phyloP scores from a whole-genome alignment of 2,329 filamentous ascomycete species.

The Talaromyces piceae region DNA sequence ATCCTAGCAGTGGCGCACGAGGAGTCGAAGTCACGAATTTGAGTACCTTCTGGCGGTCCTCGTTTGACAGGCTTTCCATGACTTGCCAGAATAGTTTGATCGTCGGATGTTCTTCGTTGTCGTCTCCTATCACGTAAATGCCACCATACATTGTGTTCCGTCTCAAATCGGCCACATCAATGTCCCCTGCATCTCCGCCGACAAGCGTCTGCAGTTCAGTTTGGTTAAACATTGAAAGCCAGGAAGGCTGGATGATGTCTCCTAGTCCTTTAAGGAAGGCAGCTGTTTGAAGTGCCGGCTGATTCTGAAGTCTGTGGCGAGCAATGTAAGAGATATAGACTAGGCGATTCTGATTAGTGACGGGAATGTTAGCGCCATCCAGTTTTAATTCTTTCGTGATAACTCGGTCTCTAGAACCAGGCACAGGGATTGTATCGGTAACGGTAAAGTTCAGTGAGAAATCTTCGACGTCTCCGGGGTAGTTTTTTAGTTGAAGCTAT shows the following conservation, averaged over 20 bases:
- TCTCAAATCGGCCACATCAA: slow-evolving; percentile 80
- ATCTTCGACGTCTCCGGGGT: slow-evolving; percentile 69
- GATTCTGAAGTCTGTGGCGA: slow-evolving; percentile 73
- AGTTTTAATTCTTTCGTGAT: slow-evolving; percentile 68
- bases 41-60: slow-evolving; percentile 73
- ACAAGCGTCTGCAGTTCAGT: slow-evolving; percentile 88
- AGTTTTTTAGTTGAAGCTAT: slow-evolving; percentile 68
- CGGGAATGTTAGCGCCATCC: slow-evolving; percentile 65
- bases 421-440: slow-evolving; percentile 56
- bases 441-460: slow-evolving; percentile 85
- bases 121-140: slow-evolving; percentile 82
- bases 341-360: slow-evolving; percentile 86
- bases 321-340: slow-evolving; percentile 93
- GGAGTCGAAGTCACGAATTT: slow-evolving; percentile 96
- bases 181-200: slow-evolving; percentile 75
- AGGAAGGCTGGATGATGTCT: slow-evolving; percentile 80
- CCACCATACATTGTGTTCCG: slow-evolving; percentile 81
- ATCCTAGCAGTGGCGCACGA: slow-evolving; percentile 80
- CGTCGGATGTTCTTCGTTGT: slow-evolving; percentile 76
- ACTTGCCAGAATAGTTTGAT: slow-evolving; percentile 87
- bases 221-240: slow-evolving; percentile 99
- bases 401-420: slow-evolving; percentile 49
- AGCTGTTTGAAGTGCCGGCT: slow-evolving; percentile 72
- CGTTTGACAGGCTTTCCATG: slow-evolving; percentile 66
- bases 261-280: slow-evolving; percentile 83